A percentile compares a stretch with the other conserved stretches of the same genome.
Conservation (phyloP, 2,329 filamentous ascomycete genomes). For the Leptographium radiaticola region DNA sequence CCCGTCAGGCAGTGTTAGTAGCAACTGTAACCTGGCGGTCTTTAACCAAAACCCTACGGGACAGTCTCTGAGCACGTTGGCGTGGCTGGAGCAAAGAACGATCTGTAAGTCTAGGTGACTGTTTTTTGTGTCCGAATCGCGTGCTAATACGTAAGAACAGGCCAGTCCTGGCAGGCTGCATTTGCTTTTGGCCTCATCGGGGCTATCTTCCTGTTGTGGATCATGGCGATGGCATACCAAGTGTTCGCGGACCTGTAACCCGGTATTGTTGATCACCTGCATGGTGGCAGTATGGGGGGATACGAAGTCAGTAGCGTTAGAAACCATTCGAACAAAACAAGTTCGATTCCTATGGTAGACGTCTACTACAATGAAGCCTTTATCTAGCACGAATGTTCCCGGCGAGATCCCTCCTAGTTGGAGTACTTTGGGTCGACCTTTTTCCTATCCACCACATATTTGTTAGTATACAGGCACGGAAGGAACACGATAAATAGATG, state of each 20-base stretch:
- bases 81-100: constrained; percentile 49
- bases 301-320: too few species aligned
- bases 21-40: constrained; percentile 45
- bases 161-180: constrained; percentile 50
- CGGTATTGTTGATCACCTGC: too few species aligned
- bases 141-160: constrained; percentile 17
- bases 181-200: constrained; percentile 52
- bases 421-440: constrained; percentile 21
- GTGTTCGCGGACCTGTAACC: constrained; percentile 32
- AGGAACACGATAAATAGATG: neutral
- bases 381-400: too few species aligned
- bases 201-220: constrained; percentile 49
- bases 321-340: too few species aligned
- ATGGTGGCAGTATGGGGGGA: too few species aligned
- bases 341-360: too few species aligned
- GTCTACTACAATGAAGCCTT: too few species aligned
- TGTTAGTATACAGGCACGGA: neutral
- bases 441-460: constrained; percentile 16
- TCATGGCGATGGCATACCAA: constrained; percentile 55
- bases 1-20: constrained; percentile 41
- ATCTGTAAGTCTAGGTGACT: constrained; percentile 37
- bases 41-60: constrained; percentile 37
- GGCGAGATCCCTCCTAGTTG: constrained; percentile 9
- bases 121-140: too few species aligned
- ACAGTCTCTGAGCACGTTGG: constrained; percentile 40